Base-by-base conservation (phyloP, 306 rosid species). In the Fragaria ananassa region DNA sequence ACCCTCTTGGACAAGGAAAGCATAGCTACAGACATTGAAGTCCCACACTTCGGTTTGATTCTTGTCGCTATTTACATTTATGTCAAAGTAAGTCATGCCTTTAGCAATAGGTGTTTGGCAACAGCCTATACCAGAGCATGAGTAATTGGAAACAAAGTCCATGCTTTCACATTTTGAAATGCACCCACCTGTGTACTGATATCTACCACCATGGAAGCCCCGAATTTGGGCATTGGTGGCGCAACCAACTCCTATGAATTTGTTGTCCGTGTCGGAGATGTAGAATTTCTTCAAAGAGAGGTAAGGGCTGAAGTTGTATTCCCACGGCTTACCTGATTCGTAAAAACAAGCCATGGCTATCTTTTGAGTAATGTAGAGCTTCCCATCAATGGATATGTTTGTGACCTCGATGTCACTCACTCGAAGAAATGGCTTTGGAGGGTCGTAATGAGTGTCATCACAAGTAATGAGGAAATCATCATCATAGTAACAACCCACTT, bases 11-110 rank as follows among this genome's bases (percentile, higher is more conserved):
- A 8, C 67, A 14, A 61, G 39, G 5, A 61, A 13, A 61, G 67
- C 35, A 61, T 29, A 61, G 67, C 67, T 61, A 14, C 67, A 61
- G 17, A n/a, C 9, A 61, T 29, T 61, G 10, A 61, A 61, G 1
- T 29, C 1, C 78, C 14, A 2, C 0, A 75, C 67, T 0, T 1
- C 0, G 0, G 0, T 6, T 34, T 75, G 71, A 25, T 75, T 60
- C 0, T 10, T 0, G 3, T 10, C 4, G 61, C 76, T 51, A 0
- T 0, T 0, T 25, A 70, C 71, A 0, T 0, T 0, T 10, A 45
- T 18, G 0, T 0, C 0, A 6, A 79, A 13, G 10, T 0, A 1
- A 0, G 34, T 54, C 67, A 61, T 61, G 15, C 37, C n/a, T 61
- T 61, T 61, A 12, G 67, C 10, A 61, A 61, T 29, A 61, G 19